phyloP scores from a whole-genome alignment of 768 basidiomycete species.

The Podaxis sp. region DNA sequence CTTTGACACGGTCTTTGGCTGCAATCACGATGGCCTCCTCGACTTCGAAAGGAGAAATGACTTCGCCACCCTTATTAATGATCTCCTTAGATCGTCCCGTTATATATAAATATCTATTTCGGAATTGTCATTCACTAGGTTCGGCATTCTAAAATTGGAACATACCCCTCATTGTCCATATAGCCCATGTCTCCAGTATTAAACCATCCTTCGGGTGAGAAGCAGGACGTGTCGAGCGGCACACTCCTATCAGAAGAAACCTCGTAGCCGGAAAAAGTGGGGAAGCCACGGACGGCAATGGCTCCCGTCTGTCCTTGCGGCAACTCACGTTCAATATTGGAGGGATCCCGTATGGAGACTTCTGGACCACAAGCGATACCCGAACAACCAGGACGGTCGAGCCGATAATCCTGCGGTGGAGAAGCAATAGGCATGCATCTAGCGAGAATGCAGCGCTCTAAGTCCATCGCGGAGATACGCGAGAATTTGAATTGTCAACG shows the following conservation, averaged over 20 bases:
- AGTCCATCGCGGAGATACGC: conserved; percentile 7
- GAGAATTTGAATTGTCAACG: conserved; percentile 16
- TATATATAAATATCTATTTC: conserved; percentile 40
- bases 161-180: conserved; percentile 44
- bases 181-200: conserved; percentile 49
- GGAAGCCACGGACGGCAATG: conserved; percentile 54
- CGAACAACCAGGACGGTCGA: conserved; percentile 48
- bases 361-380: conserved; percentile 49
- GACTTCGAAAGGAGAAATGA: conserved; percentile 60
- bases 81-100: conserved; percentile 63
- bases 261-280: conserved; percentile 54
- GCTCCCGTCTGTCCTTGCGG: conserved; percentile 45
- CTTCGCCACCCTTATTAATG: conserved; percentile 60
- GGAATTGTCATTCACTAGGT: neutral
- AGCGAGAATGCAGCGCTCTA: conserved; percentile 10
- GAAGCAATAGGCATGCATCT: conserved; percentile 54
- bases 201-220: conserved; percentile 54
- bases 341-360: conserved; percentile 41
- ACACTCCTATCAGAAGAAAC: conserved; percentile 39
- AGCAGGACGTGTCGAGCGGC: conserved; percentile 45
- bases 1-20: conserved; percentile 41
- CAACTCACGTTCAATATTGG: conserved; percentile 36
- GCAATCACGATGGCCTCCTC: conserved; percentile 53
- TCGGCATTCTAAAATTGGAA: neutral
- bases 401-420: conserved; percentile 40